Evolutionary conservation across 2,329 filamentous ascomycete genomes (phyloP).

Genomic region (Byssoonygena ceratinophila): DNA sequence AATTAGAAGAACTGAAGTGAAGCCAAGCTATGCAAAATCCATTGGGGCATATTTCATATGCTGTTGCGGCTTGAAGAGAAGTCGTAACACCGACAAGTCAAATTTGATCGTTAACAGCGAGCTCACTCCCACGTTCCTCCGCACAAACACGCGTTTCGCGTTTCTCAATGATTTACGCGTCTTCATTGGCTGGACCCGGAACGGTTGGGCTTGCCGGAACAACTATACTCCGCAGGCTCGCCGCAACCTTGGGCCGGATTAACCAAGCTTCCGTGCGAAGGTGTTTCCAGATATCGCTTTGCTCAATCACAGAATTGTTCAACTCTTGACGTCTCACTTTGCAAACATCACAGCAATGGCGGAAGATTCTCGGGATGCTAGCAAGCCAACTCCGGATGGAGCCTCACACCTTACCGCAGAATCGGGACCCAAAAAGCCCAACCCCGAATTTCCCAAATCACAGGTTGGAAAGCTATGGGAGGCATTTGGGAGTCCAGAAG

Average conservation of each 20-base stretch:
- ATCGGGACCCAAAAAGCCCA: slow-evolving; percentile 26
- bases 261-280: background rate
- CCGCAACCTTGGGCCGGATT: too few species aligned
- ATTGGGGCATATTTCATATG: background rate
- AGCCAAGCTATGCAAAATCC: background rate
- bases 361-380: slow-evolving; percentile 16
- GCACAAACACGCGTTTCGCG: slow-evolving; percentile 8
- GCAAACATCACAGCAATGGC: slow-evolving; percentile 11
- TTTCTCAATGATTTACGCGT: background rate
- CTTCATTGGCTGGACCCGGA: slow-evolving; percentile 10
- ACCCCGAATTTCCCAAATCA: slow-evolving; percentile 35
- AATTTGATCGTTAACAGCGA: background rate
- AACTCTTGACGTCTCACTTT: background rate
- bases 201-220: too few species aligned
- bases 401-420: slow-evolving; percentile 11
- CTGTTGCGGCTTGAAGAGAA: background rate
- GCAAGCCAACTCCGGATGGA: slow-evolving; percentile 4
- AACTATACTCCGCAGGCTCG: too few species aligned
- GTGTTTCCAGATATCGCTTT: background rate
- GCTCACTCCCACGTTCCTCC: background rate
- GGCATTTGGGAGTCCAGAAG: slow-evolving; percentile 38
- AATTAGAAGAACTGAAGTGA: background rate
- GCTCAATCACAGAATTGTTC: background rate
- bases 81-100: background rate
- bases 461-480: slow-evolving; percentile 41